phyloP scores from a whole-genome alignment of 805 yeast genomes.

The Kuraishia capsulata region DNA sequence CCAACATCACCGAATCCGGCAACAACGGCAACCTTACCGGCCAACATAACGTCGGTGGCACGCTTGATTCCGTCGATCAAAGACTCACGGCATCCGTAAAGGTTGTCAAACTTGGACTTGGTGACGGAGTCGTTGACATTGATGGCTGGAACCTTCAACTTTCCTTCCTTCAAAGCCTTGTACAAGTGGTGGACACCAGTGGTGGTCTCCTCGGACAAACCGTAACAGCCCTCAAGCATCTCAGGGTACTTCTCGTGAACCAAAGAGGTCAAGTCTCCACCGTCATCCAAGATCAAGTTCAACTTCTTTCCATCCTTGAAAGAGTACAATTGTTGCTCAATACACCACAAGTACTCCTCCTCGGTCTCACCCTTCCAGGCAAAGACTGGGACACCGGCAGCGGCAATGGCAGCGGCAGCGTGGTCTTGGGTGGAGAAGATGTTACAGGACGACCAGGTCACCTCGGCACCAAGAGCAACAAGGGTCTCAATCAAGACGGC shows the following conservation, averaged over 20 bases:
- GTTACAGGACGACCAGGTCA: constrained; percentile 99
- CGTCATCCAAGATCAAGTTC: constrained; percentile 96
- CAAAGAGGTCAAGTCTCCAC: constrained; percentile 96
- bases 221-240: constrained; percentile 89
- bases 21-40: constrained; percentile 98
- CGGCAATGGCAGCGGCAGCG: constrained; percentile 99
- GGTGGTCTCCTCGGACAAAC: constrained; percentile 98
- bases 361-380: constrained; percentile 99
- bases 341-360: constrained; percentile 99
- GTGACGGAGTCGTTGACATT: constrained; percentile 98
- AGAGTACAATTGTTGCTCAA: constrained; percentile 96
- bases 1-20: constrained; percentile 99
- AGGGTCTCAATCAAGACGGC: constrained; percentile 98
- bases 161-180: constrained; percentile 85
- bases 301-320: constrained; percentile 94
- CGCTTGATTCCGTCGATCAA: constrained; percentile 95
- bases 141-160: constrained; percentile 96
- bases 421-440: constrained; percentile 99
- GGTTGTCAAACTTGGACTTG: constrained; percentile 98
- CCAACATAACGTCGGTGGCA: constrained; percentile 99
- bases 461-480: constrained; percentile 97
- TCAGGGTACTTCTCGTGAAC: constrained; percentile 98
- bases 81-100: constrained; percentile 99
- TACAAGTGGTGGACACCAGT: constrained; percentile 99
- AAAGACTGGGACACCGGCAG: constrained; percentile 97